Conservation (phyloP, 2,329 filamentous ascomycete genomes). For the Penicillium olsonii region DNA sequence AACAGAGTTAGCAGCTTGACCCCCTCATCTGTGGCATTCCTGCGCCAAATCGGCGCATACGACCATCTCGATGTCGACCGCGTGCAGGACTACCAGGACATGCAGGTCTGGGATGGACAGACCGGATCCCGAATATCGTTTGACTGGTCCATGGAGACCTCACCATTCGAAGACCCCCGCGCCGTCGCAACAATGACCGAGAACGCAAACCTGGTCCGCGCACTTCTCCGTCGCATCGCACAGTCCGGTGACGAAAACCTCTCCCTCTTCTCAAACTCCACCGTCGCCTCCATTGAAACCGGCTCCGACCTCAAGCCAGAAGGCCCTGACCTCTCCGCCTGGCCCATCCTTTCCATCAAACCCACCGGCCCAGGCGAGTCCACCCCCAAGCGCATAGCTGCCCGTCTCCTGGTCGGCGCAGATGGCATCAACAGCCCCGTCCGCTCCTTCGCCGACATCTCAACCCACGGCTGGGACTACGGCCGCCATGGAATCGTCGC, state of each 20-base stretch:
- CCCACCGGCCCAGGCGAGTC: constrained; percentile 44
- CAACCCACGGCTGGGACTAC: constrained; percentile 91
- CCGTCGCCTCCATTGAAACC: constrained; percentile 75
- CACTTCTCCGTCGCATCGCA: constrained; percentile 70
- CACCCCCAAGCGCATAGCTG: constrained; percentile 62
- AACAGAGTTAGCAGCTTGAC: constrained; percentile 97
- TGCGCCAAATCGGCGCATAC: constrained; percentile 85
- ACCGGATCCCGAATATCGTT: constrained; percentile 87
- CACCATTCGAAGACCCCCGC: constrained; percentile 50
- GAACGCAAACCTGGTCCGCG: constrained; percentile 84
- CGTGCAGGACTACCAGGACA: constrained; percentile 86
- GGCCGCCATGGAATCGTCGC: constrained; percentile 87
- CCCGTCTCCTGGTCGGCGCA: constrained; percentile 84
- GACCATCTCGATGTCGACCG: constrained; percentile 69
- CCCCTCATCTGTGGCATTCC: constrained; percentile 79
- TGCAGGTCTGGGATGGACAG: constrained; percentile 98
- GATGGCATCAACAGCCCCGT: constrained; percentile 96
- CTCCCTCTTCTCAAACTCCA: constrained; percentile 72
- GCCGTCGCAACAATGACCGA: constrained; percentile 96
- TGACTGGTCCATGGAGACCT: constrained; percentile 63
- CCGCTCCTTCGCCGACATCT: constrained; percentile 81
- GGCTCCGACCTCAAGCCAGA: constrained; percentile 65
- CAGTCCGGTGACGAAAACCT: constrained; percentile 62
- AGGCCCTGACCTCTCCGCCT: constrained; percentile 75
- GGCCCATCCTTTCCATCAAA: constrained; percentile 79